Conservation (phyloP, 2,329 filamentous ascomycete genomes). For the Stenocarpella maydis region DNA sequence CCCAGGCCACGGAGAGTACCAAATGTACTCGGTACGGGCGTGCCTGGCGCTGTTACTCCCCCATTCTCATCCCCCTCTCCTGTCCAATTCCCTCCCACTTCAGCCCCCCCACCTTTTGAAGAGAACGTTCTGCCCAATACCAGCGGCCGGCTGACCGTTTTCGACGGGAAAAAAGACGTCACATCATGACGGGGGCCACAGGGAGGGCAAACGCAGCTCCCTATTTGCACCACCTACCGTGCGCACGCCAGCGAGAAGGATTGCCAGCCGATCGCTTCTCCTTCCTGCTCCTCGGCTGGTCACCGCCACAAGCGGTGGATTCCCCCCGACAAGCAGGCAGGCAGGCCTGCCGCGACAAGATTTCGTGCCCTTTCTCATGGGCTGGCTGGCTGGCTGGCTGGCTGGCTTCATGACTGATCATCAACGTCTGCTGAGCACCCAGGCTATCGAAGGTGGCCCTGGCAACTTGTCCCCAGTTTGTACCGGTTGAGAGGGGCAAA, state of each 20-base stretch:
- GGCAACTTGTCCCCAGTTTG: constrained; percentile 3
- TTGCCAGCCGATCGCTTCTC: constrained; percentile 23
- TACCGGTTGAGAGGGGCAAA: not conserved
- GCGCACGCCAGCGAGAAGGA: not conserved
- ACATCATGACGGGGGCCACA: constrained; percentile 26
- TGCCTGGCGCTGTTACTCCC: not conserved
- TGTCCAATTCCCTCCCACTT: not conserved
- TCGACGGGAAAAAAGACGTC: constrained; percentile 27
- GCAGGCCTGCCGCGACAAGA: not conserved
- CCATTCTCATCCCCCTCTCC: not conserved
- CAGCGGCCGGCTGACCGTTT: not conserved
- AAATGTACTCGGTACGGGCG: not conserved
- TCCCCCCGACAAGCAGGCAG: constrained; percentile 3
- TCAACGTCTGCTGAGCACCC: constrained; percentile 19
- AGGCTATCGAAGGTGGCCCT: too few relatives aligned
- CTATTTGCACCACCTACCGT: constrained; percentile 30
- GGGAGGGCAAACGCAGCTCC: constrained; percentile 25
- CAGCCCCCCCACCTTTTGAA: not conserved
- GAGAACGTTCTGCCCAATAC: not conserved
- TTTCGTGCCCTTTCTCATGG: constrained; percentile 12
- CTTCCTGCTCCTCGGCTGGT: constrained; percentile 22
- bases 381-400: too few relatives aligned
- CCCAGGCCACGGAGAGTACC: not conserved
- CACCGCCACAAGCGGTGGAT: constrained; percentile 27
- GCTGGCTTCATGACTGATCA: constrained; percentile 2